Conservation (phyloP, 164 flowering plant genomes). For the Buxus sempervirens region DNA sequence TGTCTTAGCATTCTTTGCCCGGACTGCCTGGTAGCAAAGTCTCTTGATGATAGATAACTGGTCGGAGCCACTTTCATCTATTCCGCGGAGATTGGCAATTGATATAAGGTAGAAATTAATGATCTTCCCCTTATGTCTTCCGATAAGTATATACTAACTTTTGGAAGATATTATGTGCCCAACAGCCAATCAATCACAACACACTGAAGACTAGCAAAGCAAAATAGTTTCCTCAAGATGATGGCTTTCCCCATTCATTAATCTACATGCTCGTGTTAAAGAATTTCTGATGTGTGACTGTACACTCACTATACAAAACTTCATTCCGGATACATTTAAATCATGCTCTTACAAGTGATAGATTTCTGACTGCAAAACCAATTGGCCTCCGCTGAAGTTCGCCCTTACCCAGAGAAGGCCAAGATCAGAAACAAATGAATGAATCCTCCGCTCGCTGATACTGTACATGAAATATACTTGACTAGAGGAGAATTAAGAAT, state of each 20-base stretch:
- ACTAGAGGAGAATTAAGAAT: not conserved
- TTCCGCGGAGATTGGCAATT: too few relatives aligned
- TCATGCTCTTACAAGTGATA: not conserved
- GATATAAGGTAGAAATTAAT: too few relatives aligned
- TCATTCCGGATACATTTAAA: not conserved
- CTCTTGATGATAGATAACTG: too few relatives aligned
- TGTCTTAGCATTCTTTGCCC: too few relatives aligned
- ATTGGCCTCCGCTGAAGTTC: not conserved
- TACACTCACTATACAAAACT: not conserved
- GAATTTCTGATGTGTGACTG: not conserved
- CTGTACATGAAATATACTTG: not conserved
- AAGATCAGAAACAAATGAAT: slow-evolving; percentile 4
- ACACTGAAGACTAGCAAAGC: too few relatives aligned
- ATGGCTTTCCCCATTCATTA: not conserved
- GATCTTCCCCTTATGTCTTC: too few relatives aligned
- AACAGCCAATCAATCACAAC: too few relatives aligned
- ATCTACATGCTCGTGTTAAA: not conserved
- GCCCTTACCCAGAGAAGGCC: not conserved
- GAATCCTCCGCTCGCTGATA: not conserved
- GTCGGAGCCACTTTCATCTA: too few relatives aligned
- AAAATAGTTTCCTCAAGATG: too few relatives aligned
- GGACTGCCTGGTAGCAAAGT: too few relatives aligned
- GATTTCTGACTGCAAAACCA: not conserved
- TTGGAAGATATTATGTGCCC: too few relatives aligned
- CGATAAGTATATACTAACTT: too few relatives aligned